These are phyloP conservation scores for Priceomyces medius DNA, from an alignment of 805 yeast species.

Conservation along the genomic window DNA sequence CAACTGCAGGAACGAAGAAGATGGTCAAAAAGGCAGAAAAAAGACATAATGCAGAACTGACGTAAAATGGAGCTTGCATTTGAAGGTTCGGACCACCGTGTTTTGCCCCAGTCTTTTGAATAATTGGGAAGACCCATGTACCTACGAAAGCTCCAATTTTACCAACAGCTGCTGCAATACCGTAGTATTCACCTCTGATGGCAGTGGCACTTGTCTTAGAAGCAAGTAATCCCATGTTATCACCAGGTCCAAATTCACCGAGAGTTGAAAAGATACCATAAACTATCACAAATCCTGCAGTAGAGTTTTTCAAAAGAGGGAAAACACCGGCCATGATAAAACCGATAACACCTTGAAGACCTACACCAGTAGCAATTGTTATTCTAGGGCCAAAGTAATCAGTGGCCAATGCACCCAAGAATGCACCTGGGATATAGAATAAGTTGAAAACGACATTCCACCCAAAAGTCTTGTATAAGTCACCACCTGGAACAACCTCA, in stretches of 20 bases:
- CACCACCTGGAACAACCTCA: slow-evolving; percentile 54
- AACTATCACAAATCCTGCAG: slow-evolving; percentile 80
- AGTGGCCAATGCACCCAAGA: slow-evolving; percentile 80
- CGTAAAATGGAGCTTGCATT: slow-evolving; percentile 75
- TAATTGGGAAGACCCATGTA: slow-evolving; percentile 84
- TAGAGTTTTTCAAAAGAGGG: slow-evolving; percentile 50
- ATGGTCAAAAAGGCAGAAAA: slow-evolving; percentile 68
- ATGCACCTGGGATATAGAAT: slow-evolving; percentile 88
- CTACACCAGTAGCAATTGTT: slow-evolving; percentile 68
- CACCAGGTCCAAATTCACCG: slow-evolving; percentile 96
- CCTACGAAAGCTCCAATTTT: slow-evolving; percentile 93
- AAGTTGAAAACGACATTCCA: slow-evolving; percentile 89
- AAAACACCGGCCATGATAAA: slow-evolving; percentile 78
- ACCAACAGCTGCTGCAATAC: slow-evolving; percentile 88
- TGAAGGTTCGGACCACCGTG: slow-evolving; percentile 57
- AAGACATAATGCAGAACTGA: slow-evolving; percentile 74
- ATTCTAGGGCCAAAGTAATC: slow-evolving; percentile 91
- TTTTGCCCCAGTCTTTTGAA: slow-evolving; percentile 41
- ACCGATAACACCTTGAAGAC: slow-evolving; percentile 75
- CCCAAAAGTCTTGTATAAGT: slow-evolving; percentile 75
- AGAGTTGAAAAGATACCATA: slow-evolving; percentile 84
- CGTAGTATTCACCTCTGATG: slow-evolving; percentile 87
- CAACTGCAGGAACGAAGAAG: slow-evolving; percentile 75
- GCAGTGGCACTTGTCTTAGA: slow-evolving; percentile 85
- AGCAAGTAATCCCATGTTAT: slow-evolving; percentile 84